Percentiles rank a stretch among this genome's conserved stretches.
These are phyloP conservation scores for Perkinsela sp. DNA, from an alignment of 208 protist species.

Conservation along the genomic window DNA sequence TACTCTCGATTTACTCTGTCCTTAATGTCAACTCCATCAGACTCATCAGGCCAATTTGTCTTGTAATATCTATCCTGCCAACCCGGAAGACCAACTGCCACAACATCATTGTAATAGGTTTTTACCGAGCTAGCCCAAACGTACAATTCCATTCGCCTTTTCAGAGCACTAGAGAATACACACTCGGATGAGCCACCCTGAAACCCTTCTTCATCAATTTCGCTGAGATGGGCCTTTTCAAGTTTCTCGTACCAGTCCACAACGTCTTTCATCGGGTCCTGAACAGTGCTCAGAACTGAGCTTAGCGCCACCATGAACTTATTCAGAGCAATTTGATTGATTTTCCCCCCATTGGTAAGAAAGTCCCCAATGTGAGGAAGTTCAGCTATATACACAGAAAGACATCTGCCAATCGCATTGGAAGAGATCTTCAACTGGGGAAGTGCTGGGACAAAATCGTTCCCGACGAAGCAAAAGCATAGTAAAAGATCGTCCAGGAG, in stretches of 20 bases:
- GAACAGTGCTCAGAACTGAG: conserved; percentile 22
- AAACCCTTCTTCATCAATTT: not conserved
- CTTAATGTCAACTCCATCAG: conserved; percentile 5
- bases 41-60: conserved; percentile 32
- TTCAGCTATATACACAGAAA: conserved; percentile 5
- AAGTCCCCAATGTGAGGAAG: conserved; percentile 5
- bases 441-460: conserved; percentile 75
- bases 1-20: conserved; percentile 19
- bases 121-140: not conserved
- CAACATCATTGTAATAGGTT: conserved; percentile 10
- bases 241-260: not conserved
- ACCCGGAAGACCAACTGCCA: conserved; percentile 5
- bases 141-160: not conserved
- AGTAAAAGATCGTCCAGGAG: conserved; percentile 70
- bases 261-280: not conserved
- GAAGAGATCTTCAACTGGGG: conserved; percentile 44
- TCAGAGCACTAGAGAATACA: not conserved
- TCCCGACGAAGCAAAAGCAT: conserved; percentile 68
- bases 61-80: conserved; percentile 56
- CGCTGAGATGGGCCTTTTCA: not conserved
- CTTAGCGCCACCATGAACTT: not conserved
- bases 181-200: not conserved
- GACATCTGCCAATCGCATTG: conserved; percentile 6
- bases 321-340: conserved; percentile 1
- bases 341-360: conserved; percentile 4